These are phyloP conservation scores for Hylodesmum podocarpum DNA, from an alignment of 306 rosid genomes.

Conservation along the genomic window DNA sequence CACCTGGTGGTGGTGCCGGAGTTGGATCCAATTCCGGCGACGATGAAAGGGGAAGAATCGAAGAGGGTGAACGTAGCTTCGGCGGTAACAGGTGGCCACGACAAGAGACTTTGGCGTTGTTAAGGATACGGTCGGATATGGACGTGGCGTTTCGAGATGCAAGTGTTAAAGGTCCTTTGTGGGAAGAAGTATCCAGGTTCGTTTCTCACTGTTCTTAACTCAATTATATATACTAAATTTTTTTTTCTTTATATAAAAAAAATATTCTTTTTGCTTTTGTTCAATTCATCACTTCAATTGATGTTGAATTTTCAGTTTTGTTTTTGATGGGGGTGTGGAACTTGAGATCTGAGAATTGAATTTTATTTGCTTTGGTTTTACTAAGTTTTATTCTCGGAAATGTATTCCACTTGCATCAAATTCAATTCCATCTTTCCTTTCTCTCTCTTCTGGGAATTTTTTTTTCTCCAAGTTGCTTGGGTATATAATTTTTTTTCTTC, in stretches of 20 bases:
- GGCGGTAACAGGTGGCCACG: conserved; percentile 97
- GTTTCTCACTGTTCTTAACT: background rate
- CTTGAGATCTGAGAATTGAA: conserved; percentile 39
- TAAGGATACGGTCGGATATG: conserved; percentile 91
- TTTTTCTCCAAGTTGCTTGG: conserved; percentile 9
- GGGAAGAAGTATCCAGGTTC: conserved; percentile 92
- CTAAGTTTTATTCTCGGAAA: background rate
- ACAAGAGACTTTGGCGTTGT: conserved; percentile 82
- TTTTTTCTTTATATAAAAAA: background rate
- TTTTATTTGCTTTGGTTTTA: conserved; percentile 13
- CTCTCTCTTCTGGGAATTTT: conserved; percentile 21
- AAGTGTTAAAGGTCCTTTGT: conserved; percentile 88
- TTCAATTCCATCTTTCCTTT: conserved; percentile 19
- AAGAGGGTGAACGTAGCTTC: conserved; percentile 70
- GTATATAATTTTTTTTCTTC: background rate
- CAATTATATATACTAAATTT: background rate
- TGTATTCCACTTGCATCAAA: conserved; percentile 1
- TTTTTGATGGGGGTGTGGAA: background rate
- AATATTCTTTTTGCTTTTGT: background rate
- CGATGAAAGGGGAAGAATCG: conserved; percentile 50
- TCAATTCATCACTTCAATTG: background rate
- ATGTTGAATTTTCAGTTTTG: background rate
- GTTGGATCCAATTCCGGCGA: conserved; percentile 71
- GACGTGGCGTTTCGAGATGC: conserved; percentile 87
- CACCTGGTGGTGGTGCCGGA: conserved; percentile 20